These are phyloP conservation scores for Trichoderma sp. DNA, from an alignment of 2,329 filamentous ascomycete genomes.

Conservation along the genomic window DNA sequence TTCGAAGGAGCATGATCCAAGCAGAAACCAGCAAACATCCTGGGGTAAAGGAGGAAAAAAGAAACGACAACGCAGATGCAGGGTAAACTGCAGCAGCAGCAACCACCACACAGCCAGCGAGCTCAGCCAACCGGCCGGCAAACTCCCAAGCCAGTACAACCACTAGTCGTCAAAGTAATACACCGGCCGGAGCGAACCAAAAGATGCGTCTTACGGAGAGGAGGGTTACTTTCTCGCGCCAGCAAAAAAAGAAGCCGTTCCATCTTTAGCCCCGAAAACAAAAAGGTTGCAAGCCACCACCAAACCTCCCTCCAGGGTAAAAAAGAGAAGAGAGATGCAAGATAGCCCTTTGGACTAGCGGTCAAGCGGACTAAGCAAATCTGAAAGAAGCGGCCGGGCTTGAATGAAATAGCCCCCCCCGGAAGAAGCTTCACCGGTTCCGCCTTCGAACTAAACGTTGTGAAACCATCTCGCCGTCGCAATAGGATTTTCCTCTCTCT, in stretches of 20 bases:
- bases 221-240: neutral
- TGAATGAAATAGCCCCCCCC: neutral
- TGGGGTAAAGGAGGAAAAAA: neutral
- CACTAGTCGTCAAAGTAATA: neutral
- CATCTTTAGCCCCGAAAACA: neutral
- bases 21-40: neutral
- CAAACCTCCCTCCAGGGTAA: neutral
- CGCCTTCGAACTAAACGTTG: neutral
- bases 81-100: neutral
- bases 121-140: neutral
- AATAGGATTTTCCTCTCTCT: neutral
- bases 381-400: neutral
- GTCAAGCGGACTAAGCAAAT: constrained; percentile 4
- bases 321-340: neutral
- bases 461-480: neutral
- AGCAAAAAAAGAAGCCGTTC: neutral
- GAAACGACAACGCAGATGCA: neutral
- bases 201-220: neutral
- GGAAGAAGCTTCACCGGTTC: neutral
- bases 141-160: neutral
- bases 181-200: neutral
- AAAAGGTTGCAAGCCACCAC: constrained; percentile 5
- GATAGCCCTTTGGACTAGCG: constrained; percentile 1
- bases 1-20: constrained; percentile 4
- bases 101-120: neutral